These are phyloP conservation scores for Phytophthora colocasiae DNA, from an alignment of 352 stramenopile genomes.

Conservation along the genomic window DNA sequence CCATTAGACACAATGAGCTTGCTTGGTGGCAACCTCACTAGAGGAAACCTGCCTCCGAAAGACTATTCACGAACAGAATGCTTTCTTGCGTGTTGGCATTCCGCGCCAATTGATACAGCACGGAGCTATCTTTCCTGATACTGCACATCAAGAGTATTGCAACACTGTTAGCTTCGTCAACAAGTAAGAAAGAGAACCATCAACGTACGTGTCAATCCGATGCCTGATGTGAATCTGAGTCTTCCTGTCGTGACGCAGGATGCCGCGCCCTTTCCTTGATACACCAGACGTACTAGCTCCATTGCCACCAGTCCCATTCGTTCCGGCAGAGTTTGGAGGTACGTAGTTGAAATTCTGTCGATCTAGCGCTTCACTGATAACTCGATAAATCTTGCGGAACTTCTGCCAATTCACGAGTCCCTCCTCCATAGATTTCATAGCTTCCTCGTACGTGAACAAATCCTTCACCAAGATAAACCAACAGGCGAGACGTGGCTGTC, in stretches of 20 bases:
- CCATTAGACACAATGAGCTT: constrained; percentile 1
- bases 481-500: constrained; percentile 76
- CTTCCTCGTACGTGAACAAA: constrained; percentile 88
- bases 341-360: constrained; percentile 85
- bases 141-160: constrained; percentile 38
- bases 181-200: neutral
- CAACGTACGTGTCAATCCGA: constrained; percentile 85
- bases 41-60: constrained; percentile 88
- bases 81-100: constrained; percentile 91
- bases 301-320: constrained; percentile 21
- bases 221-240: constrained; percentile 76
- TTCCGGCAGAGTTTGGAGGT: constrained; percentile 30
- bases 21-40: constrained; percentile 27
- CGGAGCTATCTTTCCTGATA: constrained; percentile 84
- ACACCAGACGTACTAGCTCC: constrained; percentile 32
- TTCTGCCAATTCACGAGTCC: constrained; percentile 89
- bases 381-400: constrained; percentile 83
- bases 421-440: constrained; percentile 86
- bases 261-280: constrained; percentile 76
- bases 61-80: constrained; percentile 90
- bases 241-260: constrained; percentile 79
- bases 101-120: constrained; percentile 85
- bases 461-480: constrained; percentile 91
- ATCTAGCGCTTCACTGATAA: constrained; percentile 81
- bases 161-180: constrained; percentile 17